Evolutionary conservation across 352 stramenopile genomes (phyloP), one percentile per base, ranked within the genome.

Genomic region (Globisporangium perplexum): DNA sequence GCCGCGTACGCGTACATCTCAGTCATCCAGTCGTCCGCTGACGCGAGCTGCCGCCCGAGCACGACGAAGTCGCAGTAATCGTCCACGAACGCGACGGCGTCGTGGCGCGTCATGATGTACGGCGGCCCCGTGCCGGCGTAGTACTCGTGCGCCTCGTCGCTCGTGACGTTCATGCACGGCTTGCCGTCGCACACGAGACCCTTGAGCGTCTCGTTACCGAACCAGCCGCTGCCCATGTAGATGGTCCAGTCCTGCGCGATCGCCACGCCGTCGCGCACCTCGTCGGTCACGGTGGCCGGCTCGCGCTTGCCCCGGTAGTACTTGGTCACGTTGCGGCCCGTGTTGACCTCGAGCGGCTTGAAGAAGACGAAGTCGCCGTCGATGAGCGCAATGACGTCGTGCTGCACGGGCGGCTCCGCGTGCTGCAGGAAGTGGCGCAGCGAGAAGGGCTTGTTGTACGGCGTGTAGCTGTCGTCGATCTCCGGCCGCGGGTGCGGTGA

Each of bases 1-100:
- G 78, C 15, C 5, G 65, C 59, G 54, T 78, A 84, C 18, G 59
- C 75, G 42, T 73, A 76, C 75, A 83, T 86, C 58, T 86, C 75
- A 20, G 69, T 67, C 72, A 82, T 86, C 68, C 72, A 86, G 8
- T 63, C 50, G 10, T 45, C 45, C 24, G 43, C 38, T 8, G n/a
- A 7, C 11, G n/a, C 7, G 22, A 72, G 42, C 30, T 59, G 57
- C 6, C 65, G 61, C 3, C 33, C 50, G 1, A 49, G 41, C 2
- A 72, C 54, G 14, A 56, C 49, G 23, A 66, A 59, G 10, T 47
- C 38, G 50, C 55, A 66, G 47, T 74, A 74, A 47, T 68, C 62
- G 45, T 74, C 60, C 15, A 74, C 38, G 12, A 74, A 46, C 41
- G 17, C 15, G n/a, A 28, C 7, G 0, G 41, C 41, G 20, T 46